Conservation (phyloP, 192 early-diverging fungal species). For the Umbelopsis vinacea region DNA sequence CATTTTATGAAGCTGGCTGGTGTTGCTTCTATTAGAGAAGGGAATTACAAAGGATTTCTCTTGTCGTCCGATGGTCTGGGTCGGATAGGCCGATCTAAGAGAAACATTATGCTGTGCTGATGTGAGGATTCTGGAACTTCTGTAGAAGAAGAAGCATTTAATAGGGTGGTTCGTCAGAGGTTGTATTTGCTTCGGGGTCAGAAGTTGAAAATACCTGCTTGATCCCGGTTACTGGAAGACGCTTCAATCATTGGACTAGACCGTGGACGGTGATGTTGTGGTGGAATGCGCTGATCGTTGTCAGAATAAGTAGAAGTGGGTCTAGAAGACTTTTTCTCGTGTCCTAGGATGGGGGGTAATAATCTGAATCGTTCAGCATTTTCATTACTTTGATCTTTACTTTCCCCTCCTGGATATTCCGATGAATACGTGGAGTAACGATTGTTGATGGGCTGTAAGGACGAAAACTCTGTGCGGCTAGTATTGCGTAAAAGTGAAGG, state of each 20-base stretch:
- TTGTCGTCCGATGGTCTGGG: slow-evolving; percentile 6
- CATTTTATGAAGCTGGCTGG: not conserved
- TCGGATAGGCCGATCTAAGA: slow-evolving; percentile 6
- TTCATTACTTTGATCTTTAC: not conserved
- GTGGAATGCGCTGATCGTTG: not conserved
- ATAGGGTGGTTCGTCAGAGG: no score
- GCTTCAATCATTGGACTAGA: not conserved
- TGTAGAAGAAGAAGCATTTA: not conserved
- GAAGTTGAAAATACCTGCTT: no score
- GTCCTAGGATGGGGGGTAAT: not conserved
- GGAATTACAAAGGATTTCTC: not conserved
- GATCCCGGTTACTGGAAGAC: not conserved
- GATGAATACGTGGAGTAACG: not conserved
- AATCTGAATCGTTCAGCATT: not conserved
- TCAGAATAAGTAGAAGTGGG: not conserved
- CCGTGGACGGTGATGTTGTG: not conserved
- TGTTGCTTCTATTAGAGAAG: not conserved
- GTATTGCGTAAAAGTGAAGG: not conserved
- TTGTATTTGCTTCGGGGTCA: no score
- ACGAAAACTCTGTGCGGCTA: not conserved
- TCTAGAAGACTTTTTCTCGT: not conserved
- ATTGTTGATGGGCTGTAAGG: not conserved
- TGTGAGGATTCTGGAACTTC: slow-evolving; percentile 1
- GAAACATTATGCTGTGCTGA: slow-evolving; percentile 3
- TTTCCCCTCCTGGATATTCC: not conserved